Evolutionary conservation across 2,329 filamentous ascomycete genomes (phyloP).

Genomic region (Alternaria sp.): DNA sequence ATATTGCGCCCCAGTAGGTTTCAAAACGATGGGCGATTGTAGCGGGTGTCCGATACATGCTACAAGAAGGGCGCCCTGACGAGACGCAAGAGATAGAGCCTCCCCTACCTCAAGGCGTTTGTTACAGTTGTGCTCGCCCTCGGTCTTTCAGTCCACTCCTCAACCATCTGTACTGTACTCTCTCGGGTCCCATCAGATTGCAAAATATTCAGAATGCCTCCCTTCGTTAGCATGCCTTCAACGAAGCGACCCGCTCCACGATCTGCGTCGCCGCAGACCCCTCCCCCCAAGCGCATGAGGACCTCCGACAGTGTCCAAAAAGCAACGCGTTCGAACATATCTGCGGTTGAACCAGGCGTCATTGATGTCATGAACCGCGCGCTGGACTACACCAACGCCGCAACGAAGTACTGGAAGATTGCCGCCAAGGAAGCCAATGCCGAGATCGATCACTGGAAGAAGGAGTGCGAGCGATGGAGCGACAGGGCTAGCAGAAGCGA

Average conservation of each 20-base stretch:
- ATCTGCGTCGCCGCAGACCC: background rate
- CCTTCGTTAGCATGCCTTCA: background rate
- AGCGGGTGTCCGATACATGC: background rate
- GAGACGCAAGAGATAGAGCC: background rate
- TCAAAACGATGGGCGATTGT: background rate
- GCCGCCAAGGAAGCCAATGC: background rate
- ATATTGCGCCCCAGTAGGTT: background rate
- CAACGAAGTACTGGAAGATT: background rate
- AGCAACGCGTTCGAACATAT: background rate
- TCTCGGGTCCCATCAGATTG: background rate
- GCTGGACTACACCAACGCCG: background rate
- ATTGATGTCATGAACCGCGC: background rate
- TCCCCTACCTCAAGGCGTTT: background rate
- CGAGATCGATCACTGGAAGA: background rate
- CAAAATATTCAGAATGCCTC: background rate
- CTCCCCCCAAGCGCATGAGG: background rate
- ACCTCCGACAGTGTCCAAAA: background rate
- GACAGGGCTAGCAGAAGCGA: background rate
- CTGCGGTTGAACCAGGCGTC: background rate
- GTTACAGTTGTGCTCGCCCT: background rate
- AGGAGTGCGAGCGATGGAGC: background rate
- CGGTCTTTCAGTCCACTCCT: background rate
- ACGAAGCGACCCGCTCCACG: background rate
- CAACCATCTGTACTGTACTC: background rate
- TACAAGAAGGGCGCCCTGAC: background rate